A percentile compares a stretch with the other conserved stretches of the same genome.
Evolutionary conservation across 495 filamentous ascomycete genomes (phyloP).

Genomic region (Beverwykella pulmonaria): DNA sequence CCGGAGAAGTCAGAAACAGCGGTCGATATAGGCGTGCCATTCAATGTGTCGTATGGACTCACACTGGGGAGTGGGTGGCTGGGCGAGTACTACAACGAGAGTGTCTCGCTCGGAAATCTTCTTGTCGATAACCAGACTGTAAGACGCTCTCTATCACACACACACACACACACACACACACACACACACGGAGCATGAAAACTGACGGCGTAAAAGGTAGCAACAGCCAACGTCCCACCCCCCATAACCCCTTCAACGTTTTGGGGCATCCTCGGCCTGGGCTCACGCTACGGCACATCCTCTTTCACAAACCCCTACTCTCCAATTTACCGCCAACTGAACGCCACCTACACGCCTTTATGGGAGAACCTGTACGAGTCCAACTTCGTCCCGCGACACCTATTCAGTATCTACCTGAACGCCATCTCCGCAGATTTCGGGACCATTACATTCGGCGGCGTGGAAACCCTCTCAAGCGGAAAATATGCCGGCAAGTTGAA

Average conservation of each 20-base stretch:
- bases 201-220: neutral
- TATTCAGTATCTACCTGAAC: slow-evolving; percentile 12
- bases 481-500: slow-evolving; percentile 4
- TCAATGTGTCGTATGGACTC: slow-evolving; percentile 6
- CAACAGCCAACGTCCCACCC: neutral
- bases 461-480: neutral
- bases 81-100: slow-evolving; percentile 15
- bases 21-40: neutral
- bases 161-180: too few relatives aligned
- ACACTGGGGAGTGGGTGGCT: neutral
- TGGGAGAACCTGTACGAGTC: slow-evolving; percentile 1
- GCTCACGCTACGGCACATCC: neutral
- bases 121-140: neutral
- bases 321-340: neutral
- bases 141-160: neutral
- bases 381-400: neutral
- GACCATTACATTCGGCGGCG: slow-evolving; percentile 3
- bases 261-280: slow-evolving; percentile 7
- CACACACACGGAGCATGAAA: too few relatives aligned
- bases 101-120: neutral
- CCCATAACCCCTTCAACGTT: neutral
- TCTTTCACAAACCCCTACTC: neutral
- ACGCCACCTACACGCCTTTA: neutral
- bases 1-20: neutral
- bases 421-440: neutral